A percentile compares a stretch with the other conserved stretches of the same genome.
Conservation (phyloP, 2,329 filamentous ascomycete species). For the Fusarium heterosporum region DNA sequence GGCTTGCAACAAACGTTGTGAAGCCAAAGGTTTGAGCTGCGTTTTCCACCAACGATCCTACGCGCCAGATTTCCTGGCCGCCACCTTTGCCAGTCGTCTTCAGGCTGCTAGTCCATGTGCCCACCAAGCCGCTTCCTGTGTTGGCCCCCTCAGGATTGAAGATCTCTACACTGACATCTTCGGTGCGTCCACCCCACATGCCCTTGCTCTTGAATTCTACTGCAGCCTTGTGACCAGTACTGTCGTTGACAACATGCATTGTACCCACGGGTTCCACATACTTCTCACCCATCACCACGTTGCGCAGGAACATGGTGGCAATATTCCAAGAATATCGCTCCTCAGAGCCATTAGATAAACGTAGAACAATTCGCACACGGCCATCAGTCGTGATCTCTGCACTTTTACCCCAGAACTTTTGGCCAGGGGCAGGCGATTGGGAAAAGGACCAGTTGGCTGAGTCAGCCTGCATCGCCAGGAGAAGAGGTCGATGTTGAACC, state of each 20-base stretch:
- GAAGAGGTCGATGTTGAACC: conserved; percentile 90
- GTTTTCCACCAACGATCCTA: conserved; percentile 81
- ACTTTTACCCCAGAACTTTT: conserved; percentile 99
- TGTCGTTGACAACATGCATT: conserved; percentile 88
- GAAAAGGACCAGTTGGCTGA: conserved; percentile 85
- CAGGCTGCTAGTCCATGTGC: conserved; percentile 87
- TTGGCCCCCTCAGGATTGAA: conserved; percentile 74
- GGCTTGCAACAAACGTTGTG: conserved; percentile 83
- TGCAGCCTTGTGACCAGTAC: conserved; percentile 83
- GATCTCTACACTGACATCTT: conserved; percentile 85
- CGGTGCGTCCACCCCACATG: conserved; percentile 95
- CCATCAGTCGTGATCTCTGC: conserved; percentile 95
- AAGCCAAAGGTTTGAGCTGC: conserved; percentile 86
- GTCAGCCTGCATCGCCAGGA: conserved; percentile 94
- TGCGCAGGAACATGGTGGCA: conserved; percentile 90
- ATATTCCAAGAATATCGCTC: conserved; percentile 91
- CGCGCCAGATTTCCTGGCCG: conserved; percentile 81
- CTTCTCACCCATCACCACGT: conserved; percentile 98
- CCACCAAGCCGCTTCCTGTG: conserved; percentile 75
- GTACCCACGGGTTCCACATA: conserved; percentile 95
- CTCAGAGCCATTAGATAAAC: conserved; percentile 71
- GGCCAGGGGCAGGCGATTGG: conserved; percentile 87
- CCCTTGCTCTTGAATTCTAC: conserved; percentile 94
- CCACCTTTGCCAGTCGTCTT: conserved; percentile 71
- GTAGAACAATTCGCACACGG: conserved; percentile 80